A percentile compares a stretch with the other conserved stretches of the same genome.
Conservation (phyloP, 805 yeast species). For the Hermanozyma aechmeae region DNA sequence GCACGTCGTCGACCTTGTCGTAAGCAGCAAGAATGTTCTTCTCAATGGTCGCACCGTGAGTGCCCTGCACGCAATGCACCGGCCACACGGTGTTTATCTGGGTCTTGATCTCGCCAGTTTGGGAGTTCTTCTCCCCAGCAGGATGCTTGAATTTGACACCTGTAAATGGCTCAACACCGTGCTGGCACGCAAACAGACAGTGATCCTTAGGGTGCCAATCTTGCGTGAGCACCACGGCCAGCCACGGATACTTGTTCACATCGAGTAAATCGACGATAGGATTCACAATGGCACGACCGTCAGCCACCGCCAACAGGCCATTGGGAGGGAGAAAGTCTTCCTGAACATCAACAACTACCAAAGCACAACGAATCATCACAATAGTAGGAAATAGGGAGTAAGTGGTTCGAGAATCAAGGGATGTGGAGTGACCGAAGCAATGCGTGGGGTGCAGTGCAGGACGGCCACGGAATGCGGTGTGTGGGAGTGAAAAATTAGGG, state of each 20-base stretch:
- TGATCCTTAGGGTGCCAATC: conserved; percentile 88
- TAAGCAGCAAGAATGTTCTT: conserved; percentile 32
- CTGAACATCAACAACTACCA: conserved; percentile 74
- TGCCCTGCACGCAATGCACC: conserved; percentile 73
- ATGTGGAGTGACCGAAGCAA: no score
- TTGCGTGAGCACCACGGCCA: conserved; percentile 58
- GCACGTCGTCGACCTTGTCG: conserved; percentile 21
- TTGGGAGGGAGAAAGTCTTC: conserved; percentile 75
- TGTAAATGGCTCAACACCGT: conserved; percentile 44
- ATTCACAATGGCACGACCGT: conserved; percentile 52
- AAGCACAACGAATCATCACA: no score
- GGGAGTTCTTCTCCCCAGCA: conserved; percentile 14
- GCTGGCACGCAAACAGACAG: conserved; percentile 71
- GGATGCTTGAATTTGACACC: conserved; percentile 45
- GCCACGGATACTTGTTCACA: conserved; percentile 39
- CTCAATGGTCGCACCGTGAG: conserved; percentile 60
- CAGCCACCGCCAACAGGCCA: conserved; percentile 67
- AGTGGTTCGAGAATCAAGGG: no score
- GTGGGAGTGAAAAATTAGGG: no score
- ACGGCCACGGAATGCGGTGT: no score
- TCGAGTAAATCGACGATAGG: conserved; percentile 40
- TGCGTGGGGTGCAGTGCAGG: no score
- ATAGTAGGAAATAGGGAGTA: no score
- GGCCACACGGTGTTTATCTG: conserved; percentile 68
- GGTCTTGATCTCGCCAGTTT: conserved; percentile 14